Evolutionary conservation across 1,139 yeast species (phyloP), one percentile per base, ranked within the genome.

Genomic region (Neolecta irregularis): DNA sequence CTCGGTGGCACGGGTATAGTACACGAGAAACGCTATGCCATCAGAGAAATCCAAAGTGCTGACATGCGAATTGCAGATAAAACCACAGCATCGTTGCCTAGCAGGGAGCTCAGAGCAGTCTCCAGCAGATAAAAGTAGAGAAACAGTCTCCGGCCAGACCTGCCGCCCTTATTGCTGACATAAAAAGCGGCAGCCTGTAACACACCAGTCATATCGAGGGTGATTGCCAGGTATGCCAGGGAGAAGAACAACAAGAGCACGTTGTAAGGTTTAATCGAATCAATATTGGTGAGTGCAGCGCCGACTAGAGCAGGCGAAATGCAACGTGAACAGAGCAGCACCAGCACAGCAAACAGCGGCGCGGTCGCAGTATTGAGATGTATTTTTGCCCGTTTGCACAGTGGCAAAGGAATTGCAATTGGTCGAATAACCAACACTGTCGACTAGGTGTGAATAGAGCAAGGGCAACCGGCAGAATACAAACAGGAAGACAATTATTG

Each of bases 151-250:
- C 21, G 29, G 6, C 38, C 38, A 4, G 35, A 32, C 7, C 24
- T 18, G 4, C 38, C 38, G 13, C 38, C 38, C 20, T 33, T 33
- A 24, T 36, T 33, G 24, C 35, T 29, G 20, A 36, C 33, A 36
- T 36, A 36, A 15, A 36, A 33, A 6, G 39, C 39, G 6, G 39
- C 36, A 12, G 37, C 37, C 33, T 36, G 39, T 28, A 36, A 24
- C 18, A 33, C 23, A 6, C 39, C 39, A 5, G 39, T 23, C 25
- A 36, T 26, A 31, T 36, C 39, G 19, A 36, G 30, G n/a, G 39
- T 33, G 18, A 33, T 36, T 31, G 38, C 28, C 39, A 36, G 29
- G 37, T 36, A 36, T 6, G 39, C 39, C 25, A 36, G 30, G 7
- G 35, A 34, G 12, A 36, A 33, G 39, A 36, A 36, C 15, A 36